These are phyloP conservation scores for Globisporangium solare DNA, from an alignment of 352 stramenopile species.

Conservation along the genomic window DNA sequence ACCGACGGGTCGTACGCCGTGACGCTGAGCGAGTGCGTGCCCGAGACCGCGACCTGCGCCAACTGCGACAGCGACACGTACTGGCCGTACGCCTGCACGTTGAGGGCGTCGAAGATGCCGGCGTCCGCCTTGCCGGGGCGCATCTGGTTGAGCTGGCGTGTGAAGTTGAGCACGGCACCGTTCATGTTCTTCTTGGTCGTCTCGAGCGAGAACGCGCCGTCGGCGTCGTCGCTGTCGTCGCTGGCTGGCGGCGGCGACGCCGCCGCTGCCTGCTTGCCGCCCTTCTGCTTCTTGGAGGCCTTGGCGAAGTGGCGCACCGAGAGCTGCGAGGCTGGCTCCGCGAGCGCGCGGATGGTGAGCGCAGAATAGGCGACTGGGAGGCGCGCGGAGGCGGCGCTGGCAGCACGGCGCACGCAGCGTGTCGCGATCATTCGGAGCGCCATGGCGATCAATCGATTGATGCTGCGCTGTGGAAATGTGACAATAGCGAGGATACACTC, in stretches of 20 bases:
- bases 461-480: conserved; percentile 8
- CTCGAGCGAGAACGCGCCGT: conserved; percentile 28
- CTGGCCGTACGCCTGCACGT: conserved; percentile 77
- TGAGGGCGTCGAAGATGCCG: conserved; percentile 78
- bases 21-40: conserved; percentile 59
- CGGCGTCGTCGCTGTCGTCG: conserved; percentile 6
- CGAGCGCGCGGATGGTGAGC: conserved; percentile 7
- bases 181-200: conserved; percentile 82
- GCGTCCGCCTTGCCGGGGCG: conserved; percentile 72
- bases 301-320: conserved; percentile 57
- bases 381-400: not conserved
- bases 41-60: conserved; percentile 66
- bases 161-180: conserved; percentile 74
- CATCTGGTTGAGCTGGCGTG: conserved; percentile 68
- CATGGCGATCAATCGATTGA: conserved; percentile 13
- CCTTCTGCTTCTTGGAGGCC: conserved; percentile 54
- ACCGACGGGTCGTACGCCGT: conserved; percentile 81
- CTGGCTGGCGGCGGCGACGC: conserved; percentile 3
- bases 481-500: conserved; percentile 4
- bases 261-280: conserved; percentile 25
- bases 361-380: conserved; percentile 7
- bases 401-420: conserved; percentile 18
- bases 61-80: conserved; percentile 73
- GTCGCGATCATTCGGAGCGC: conserved; percentile 25
- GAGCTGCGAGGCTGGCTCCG: conserved; percentile 1